Conservation (phyloP, 176 grass and related monocot genomes). For the Hyparrhenia diplandra region DNA sequence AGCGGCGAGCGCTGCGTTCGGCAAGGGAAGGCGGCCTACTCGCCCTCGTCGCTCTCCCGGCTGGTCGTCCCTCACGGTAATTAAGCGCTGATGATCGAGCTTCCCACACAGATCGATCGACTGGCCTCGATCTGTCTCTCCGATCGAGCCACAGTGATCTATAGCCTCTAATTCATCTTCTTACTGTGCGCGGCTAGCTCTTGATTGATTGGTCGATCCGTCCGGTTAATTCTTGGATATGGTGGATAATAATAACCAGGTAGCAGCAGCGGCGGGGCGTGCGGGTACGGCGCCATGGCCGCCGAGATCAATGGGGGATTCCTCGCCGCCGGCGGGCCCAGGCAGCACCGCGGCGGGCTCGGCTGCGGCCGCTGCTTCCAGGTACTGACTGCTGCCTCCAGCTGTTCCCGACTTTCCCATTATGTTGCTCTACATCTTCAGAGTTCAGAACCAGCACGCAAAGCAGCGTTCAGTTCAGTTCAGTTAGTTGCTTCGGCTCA, state of each 20-base stretch:
- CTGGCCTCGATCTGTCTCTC: too few species aligned
- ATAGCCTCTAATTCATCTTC: too few species aligned
- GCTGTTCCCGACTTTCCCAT: not conserved
- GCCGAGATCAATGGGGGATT: conserved; percentile 62
- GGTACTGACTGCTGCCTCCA: conserved; percentile 26
- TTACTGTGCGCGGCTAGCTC: too few species aligned
- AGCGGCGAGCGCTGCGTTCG: conserved; percentile 45
- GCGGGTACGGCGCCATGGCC: conserved; percentile 66
- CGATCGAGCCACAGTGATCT: not conserved
- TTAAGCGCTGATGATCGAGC: too few species aligned
- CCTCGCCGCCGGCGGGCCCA: conserved; percentile 46
- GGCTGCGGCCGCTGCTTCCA: conserved; percentile 73
- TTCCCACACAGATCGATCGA: not conserved
- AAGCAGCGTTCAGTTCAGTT: not conserved
- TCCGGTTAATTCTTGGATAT: not conserved
- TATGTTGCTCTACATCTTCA: not conserved
- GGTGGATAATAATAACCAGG: not conserved
- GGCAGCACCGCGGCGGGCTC: conserved; percentile 53
- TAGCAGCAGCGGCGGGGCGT: conserved; percentile 35
- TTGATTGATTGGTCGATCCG: not conserved
- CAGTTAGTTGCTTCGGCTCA: not conserved
- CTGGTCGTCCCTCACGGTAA: conserved; percentile 1
- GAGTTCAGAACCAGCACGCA: not conserved
- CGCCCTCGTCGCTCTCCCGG: conserved; percentile 32
- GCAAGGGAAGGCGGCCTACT: conserved; percentile 45